Evolutionary conservation across 2,329 filamentous ascomycete genomes (phyloP), one percentile per base, ranked within the genome.

Genomic region (Sclerotinia trifoliorum): DNA sequence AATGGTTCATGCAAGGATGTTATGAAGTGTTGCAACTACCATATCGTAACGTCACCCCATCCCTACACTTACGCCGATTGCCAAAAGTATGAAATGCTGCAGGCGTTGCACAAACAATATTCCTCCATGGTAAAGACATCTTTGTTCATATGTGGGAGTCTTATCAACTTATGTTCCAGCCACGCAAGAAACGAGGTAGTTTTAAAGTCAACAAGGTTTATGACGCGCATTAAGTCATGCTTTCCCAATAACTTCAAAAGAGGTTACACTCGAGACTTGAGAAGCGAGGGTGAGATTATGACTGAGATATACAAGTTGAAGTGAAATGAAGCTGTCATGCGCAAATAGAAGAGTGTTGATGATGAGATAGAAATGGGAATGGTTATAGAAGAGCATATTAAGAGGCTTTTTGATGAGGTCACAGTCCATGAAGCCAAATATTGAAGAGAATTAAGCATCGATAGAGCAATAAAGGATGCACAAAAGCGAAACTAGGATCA

Each of bases 231-330:
- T 5, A 4, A 8, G 19, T 26, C 15, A 1, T 11, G 15, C 5
- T 0, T 1, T 21, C 6, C 39, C 4, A 11, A 15, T 3, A 26
- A 1, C 1, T 7, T 4, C 8, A 21, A 1, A 5, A 10, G 15
- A 10, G 8, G 17, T 7, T 5, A 29, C 13, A 32, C 24, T 29
- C 51, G 5, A 5, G n/a, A 54, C 5, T 51, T 26, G 49, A 24
- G 24, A 51, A 51, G 10, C 11, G 49, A 51, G 49, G 1, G 49
- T 13, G 24, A 26, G 49, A 24, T 5, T 24, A 51, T n/a, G 19
- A 11, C 4, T 24, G n/a, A 51, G 49, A 24, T 13, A 51, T 51
- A 51, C n/a, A 54, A 19, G 17, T 19, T 21, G 24, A 26, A 15
- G 8, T 19, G n/a, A 10, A 15, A 29, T 4, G 2, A 19, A 29